phyloP scores from a whole-genome alignment of 2,329 filamentous ascomycete genomes.

The Penicillium sp. region DNA sequence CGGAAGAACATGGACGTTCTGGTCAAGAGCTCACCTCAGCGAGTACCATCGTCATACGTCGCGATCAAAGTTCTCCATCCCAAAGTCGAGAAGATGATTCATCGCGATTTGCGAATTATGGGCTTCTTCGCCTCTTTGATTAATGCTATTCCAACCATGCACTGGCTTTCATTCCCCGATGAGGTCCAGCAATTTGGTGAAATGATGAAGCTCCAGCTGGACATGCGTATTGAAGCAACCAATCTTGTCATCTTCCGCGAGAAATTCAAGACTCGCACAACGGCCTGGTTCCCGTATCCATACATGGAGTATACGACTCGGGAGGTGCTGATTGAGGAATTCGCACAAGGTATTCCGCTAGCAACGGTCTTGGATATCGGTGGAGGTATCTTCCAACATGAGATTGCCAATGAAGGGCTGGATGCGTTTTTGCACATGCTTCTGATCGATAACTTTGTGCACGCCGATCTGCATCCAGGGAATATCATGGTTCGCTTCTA shows the following conservation, averaged over 20 bases:
- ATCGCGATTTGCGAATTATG: constrained; percentile 95
- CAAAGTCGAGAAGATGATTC: constrained; percentile 83
- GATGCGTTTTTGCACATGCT: constrained; percentile 97
- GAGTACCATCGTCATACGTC: constrained; percentile 89
- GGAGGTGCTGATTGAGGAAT: constrained; percentile 92
- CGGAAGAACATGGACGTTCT: constrained; percentile 82
- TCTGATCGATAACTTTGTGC: constrained; percentile 95
- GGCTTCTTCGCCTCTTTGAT: constrained; percentile 82
- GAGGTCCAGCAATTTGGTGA: constrained; percentile 93
- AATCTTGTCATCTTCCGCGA: constrained; percentile 86
- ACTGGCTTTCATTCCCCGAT: constrained; percentile 95
- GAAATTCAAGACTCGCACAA: constrained; percentile 86
- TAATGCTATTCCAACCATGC: constrained; percentile 88
- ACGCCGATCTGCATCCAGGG: constrained; percentile 93
- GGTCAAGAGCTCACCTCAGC: constrained; percentile 82
- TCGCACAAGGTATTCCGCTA: constrained; percentile 90
- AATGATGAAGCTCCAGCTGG: constrained; percentile 98
- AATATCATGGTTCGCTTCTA: constrained; percentile 99
- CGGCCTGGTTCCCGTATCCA: constrained; percentile 95
- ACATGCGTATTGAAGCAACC: constrained; percentile 90
- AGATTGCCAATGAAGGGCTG: constrained; percentile 92
- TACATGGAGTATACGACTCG: constrained; percentile 92
- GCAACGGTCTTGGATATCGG: constrained; percentile 90
- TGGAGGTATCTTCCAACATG: constrained; percentile 88
- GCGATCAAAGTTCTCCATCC: constrained; percentile 97